Evolutionary conservation across 306 rosid genomes (phyloP), one percentile per base, ranked within the genome.

Genomic region (Quercus robur): DNA sequence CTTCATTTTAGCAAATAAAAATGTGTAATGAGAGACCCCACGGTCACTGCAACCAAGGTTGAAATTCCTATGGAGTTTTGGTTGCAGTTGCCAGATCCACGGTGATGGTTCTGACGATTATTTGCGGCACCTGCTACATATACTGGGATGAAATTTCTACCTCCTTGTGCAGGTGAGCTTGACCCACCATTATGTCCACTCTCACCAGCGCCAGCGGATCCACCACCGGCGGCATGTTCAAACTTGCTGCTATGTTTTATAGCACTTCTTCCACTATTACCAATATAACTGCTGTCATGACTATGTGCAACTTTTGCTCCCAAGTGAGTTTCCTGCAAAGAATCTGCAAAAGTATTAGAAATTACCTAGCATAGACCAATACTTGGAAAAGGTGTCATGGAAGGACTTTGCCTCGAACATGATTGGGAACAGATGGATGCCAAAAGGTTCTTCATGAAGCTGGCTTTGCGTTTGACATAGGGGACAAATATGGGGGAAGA

Each of bases 91-190:
- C 84, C 97, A 26, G 90, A 83, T 35, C 88, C 79, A 52, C 2
- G 90, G 68, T 75, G 90, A 4, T 3, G 58, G 23, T 81, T 84
- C 35, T 67, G 89, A 41, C 7, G 83, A 56, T 80, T 90, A 57
- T 79, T 86, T n/a, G 88, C 90, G 2, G 93, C 85, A 25, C 93
- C 94, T 1, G 90, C 97, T 54, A 78, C 83, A 84, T 89, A 85
- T 54, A 88, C 84, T 19, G 97, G 98, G 80, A 90, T 83, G 12
- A 76, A 81, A 46, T 84, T 83, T 2, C 79, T 49, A 38, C 89
- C 90, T 30, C 89, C 92, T 52, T 75, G 86, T 25, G 77, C 54
- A 49, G 88, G 76, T 15, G 85, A 56, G 59, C 62, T 76, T 59
- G 87, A 18, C 5, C 64, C 71, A 8, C 86, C 85, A 58, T 73